Conservation (phyloP, 2,329 filamentous ascomycete species). For the Colletotrichum cereale region DNA sequence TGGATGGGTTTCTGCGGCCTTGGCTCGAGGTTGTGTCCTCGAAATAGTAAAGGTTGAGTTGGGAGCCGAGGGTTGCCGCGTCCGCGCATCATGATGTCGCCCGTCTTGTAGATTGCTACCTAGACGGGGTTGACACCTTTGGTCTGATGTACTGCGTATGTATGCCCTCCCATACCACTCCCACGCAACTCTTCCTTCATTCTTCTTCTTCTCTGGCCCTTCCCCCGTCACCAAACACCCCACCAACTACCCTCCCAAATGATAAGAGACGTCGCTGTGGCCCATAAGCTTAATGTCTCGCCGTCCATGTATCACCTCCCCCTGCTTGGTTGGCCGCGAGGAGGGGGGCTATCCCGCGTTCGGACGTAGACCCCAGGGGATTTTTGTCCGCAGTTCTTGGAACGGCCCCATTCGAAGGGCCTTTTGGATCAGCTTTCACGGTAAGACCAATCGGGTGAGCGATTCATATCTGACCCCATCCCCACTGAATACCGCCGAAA, state of each 20-base stretch:
- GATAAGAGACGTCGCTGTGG: constrained; percentile 37
- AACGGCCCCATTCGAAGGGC: constrained; percentile 25
- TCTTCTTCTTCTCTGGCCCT: background rate
- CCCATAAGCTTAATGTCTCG: constrained; percentile 39
- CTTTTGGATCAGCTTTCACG: constrained; percentile 10
- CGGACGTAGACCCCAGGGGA: constrained; percentile 32
- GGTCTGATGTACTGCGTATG: background rate
- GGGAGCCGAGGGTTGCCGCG: constrained; percentile 10
- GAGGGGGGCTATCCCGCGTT: constrained; percentile 25
- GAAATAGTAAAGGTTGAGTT: constrained; percentile 5
- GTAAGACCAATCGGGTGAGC: constrained; percentile 29
- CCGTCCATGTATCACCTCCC: background rate
- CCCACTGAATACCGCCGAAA: constrained; percentile 37
- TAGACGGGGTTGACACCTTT: background rate
- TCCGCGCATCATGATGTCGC: background rate
- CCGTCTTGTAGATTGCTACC: no score
- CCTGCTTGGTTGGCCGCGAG: constrained; percentile 30
- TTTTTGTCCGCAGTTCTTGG: constrained; percentile 41
- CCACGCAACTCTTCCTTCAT: background rate
- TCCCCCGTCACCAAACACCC: background rate
- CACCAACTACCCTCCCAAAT: constrained; percentile 31
- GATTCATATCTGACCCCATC: constrained; percentile 16
- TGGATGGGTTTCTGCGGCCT: constrained; percentile 17
- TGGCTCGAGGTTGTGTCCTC: constrained; percentile 2
- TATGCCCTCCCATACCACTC: background rate